Evolutionary conservation across 2,329 filamentous ascomycete genomes (phyloP).

Genomic region (Dactylellina drechsleri): DNA sequence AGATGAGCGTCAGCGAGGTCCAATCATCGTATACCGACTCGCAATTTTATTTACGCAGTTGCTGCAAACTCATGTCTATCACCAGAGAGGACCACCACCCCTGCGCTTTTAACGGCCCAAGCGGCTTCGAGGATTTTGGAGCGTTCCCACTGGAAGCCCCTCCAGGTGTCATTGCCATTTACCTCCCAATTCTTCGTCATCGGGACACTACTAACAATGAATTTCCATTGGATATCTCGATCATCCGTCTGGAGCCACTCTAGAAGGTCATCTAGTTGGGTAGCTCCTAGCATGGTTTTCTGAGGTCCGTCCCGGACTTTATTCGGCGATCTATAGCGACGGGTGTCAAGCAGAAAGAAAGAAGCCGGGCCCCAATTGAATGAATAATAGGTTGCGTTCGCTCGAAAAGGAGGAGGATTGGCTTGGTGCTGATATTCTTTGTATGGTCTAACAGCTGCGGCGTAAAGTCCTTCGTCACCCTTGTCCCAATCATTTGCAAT

Average conservation of each 20-base stretch:
- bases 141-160: conserved; percentile 85
- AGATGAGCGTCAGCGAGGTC: conserved; percentile 15
- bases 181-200: conserved; percentile 98
- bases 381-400: conserved; percentile 81
- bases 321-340: conserved; percentile 74
- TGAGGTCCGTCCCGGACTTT: conserved; percentile 70
- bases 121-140: conserved; percentile 84
- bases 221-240: conserved; percentile 81
- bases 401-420: conserved; percentile 78
- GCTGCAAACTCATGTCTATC: conserved; percentile 98
- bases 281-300: conserved; percentile 87
- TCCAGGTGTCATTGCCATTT: conserved; percentile 84
- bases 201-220: conserved; percentile 87
- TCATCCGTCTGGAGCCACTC: conserved; percentile 80
- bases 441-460: conserved; percentile 83
- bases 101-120: conserved; percentile 80
- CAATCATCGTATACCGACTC: conserved; percentile 49
- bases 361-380: conserved; percentile 90
- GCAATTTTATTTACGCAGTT: conserved; percentile 71
- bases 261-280: conserved; percentile 82
- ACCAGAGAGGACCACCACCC: conserved; percentile 85
- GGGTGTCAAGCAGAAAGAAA: conserved; percentile 94
- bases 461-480: conserved; percentile 82
- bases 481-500: conserved; percentile 92
- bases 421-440: conserved; percentile 82